These are phyloP conservation scores for Polychaeton citri DNA, from an alignment of 2,329 filamentous ascomycete genomes.

Conservation along the genomic window DNA sequence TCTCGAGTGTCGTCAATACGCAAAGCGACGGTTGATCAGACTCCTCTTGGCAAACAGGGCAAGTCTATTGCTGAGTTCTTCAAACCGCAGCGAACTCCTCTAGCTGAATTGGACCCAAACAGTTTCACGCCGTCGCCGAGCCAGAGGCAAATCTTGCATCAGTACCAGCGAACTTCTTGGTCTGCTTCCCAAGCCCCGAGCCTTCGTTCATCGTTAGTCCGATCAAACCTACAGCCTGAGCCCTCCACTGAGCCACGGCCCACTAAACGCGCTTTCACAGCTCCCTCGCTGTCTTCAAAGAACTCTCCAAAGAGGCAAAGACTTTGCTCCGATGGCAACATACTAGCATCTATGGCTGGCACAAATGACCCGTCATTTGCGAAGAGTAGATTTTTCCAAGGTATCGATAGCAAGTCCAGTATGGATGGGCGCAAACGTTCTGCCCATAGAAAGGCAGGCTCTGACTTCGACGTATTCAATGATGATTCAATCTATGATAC, in stretches of 20 bases:
- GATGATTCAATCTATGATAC: slow-evolving; percentile 35
- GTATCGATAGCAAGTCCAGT: slow-evolving; percentile 27
- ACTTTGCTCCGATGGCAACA: slow-evolving; percentile 28
- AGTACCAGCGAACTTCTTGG: slow-evolving; percentile 43
- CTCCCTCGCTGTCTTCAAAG: slow-evolving; percentile 15
- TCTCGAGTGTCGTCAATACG: slow-evolving; percentile 12
- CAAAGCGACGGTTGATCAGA: slow-evolving; percentile 12
- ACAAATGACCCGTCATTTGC: slow-evolving; percentile 15
- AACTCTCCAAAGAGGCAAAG: slow-evolving; percentile 28
- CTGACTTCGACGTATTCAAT: slow-evolving; percentile 33
- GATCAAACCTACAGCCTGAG: slow-evolving; percentile 12
- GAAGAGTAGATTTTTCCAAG: slow-evolving; percentile 35
- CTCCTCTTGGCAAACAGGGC: slow-evolving; percentile 43
- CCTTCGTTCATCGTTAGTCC: slow-evolving; percentile 21
- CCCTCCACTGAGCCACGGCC: slow-evolving; percentile 29
- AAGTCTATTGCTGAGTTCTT: slow-evolving; percentile 54
- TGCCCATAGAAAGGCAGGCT: slow-evolving; percentile 17
- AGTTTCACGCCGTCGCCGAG: slow-evolving; percentile 52
- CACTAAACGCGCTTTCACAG: slow-evolving; percentile 24
- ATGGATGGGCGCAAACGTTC: slow-evolving; percentile 26
- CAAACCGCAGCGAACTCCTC: slow-evolving; percentile 47
- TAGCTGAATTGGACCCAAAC: slow-evolving; percentile 56
- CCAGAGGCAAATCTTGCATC: slow-evolving; percentile 45
- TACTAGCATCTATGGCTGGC: slow-evolving; percentile 16
- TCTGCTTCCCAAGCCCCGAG: slow-evolving; percentile 32